These are phyloP conservation scores for Solanum gandarillasii DNA, from an alignment of 257 asterid species.

Conservation along the genomic window DNA sequence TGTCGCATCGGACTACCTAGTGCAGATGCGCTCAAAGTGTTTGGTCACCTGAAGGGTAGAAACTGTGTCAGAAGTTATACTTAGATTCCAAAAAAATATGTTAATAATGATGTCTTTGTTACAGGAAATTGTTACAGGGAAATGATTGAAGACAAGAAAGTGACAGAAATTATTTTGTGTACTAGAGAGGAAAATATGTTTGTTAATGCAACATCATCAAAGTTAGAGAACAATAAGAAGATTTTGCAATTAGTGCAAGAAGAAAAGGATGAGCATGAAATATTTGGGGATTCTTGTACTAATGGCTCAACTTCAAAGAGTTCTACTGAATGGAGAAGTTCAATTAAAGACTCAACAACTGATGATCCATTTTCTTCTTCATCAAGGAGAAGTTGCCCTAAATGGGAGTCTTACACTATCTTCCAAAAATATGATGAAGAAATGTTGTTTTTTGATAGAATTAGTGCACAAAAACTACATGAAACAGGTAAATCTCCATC, in stretches of 20 bases:
- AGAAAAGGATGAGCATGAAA: conserved; percentile 36
- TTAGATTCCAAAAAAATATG: neutral
- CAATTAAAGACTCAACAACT: conserved; percentile 55
- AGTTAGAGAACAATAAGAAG: conserved; percentile 32
- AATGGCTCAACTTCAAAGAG: conserved; percentile 86
- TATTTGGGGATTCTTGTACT: conserved; percentile 61
- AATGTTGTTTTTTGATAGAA: conserved; percentile 73
- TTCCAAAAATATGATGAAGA: conserved; percentile 94
- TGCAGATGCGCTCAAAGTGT: too few species aligned
- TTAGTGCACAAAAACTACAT: conserved; percentile 70
- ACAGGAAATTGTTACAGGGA: neutral
- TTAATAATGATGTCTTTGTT: neutral
- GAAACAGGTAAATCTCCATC: conserved; percentile 49
- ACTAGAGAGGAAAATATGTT: conserved; percentile 29
- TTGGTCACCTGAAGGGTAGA: neutral
- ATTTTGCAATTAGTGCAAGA: conserved; percentile 17
- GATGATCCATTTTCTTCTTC: conserved; percentile 92
- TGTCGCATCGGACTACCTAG: too few species aligned
- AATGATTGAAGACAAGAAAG: conserved; percentile 7
- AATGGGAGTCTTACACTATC: conserved; percentile 90
- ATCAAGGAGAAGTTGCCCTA: conserved; percentile 85
- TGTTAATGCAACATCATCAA: conserved; percentile 24
- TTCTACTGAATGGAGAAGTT: conserved; percentile 89
- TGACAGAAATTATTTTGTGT: conserved; percentile 10
- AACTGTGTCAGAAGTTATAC: too few species aligned